Evolutionary conservation across 108 stramenopile species (phyloP).

Genomic region (Nannochloropsis gaditana): DNA sequence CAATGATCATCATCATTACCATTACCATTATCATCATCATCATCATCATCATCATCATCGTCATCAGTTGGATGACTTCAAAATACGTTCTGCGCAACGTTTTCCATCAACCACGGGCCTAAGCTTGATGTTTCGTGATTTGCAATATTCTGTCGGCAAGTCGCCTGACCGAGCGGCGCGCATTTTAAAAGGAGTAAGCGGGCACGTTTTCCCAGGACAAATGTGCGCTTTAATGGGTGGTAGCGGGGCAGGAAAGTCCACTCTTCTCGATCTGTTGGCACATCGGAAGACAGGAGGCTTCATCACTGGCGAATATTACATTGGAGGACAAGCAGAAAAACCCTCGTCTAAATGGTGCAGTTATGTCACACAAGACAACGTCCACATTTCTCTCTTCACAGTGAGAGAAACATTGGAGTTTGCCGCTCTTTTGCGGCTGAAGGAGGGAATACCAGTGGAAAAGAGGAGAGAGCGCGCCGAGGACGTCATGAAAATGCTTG

Average conservation of each 20-base stretch:
- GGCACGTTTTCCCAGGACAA: conserved; percentile 18
- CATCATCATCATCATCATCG: background rate
- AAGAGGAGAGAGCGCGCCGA: conserved; percentile 58
- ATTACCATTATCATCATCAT: background rate
- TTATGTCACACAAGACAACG: conserved; percentile 88
- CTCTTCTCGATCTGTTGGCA: conserved; percentile 50
- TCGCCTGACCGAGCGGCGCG: background rate
- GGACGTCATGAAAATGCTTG: conserved; percentile 67
- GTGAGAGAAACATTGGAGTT: conserved; percentile 78
- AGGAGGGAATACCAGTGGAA: background rate
- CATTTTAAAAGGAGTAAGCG: conserved; percentile 20
- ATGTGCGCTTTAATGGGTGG: conserved; percentile 43
- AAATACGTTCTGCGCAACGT: conserved; percentile 13
- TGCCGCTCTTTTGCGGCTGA: conserved; percentile 36
- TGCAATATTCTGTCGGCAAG: conserved; percentile 11
- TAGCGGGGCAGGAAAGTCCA: conserved; percentile 50
- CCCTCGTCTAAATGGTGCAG: background rate
- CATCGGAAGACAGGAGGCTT: conserved; percentile 38
- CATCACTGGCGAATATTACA: conserved; percentile 36
- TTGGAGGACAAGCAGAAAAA: conserved; percentile 18
- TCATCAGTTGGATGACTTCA: background rate
- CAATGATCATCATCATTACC: background rate
- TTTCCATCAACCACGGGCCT: conserved; percentile 7
- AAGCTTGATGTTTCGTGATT: background rate
- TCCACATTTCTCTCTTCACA: conserved; percentile 70